phyloP scores from a whole-genome alignment of 1,139 yeast species.

The Saccharomyces hybrid region DNA sequence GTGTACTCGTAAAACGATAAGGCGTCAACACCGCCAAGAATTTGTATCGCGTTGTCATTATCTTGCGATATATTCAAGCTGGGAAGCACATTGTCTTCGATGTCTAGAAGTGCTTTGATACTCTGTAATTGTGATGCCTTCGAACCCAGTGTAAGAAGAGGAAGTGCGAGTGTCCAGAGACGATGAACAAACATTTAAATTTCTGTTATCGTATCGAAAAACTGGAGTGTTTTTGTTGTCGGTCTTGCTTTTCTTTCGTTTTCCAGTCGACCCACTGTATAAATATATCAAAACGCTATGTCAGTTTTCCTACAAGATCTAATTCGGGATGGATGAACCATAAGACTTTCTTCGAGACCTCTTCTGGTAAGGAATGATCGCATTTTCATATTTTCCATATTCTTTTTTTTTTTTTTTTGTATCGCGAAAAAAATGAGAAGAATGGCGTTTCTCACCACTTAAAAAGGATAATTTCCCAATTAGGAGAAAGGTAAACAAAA shows the following conservation, averaged over 20 bases:
- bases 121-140: constrained; percentile 13
- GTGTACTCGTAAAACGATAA: constrained; percentile 49
- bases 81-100: constrained; percentile 10
- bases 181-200: constrained; percentile 6
- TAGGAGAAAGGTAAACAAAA: not conserved
- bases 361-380: not conserved
- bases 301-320: not conserved
- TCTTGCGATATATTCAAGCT: constrained; percentile 17
- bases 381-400: not conserved
- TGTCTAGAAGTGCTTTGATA: constrained; percentile 12
- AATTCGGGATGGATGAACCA: not conserved
- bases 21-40: constrained; percentile 61
- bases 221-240: not conserved
- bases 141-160: constrained; percentile 1
- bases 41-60: constrained; percentile 42
- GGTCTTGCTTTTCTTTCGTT: not conserved
- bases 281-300: not conserved
- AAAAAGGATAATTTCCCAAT: not conserved
- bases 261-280: not conserved
- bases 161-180: constrained; percentile 4
- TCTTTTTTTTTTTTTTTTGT: not conserved
- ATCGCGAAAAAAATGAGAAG: not conserved
- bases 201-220: not conserved
- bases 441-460: not conserved
- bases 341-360: not conserved